Evolutionary conservation across 2,329 filamentous ascomycete genomes (phyloP), one percentile per base, ranked within the genome.

Genomic region (Colletotrichum nymphaeae): DNA sequence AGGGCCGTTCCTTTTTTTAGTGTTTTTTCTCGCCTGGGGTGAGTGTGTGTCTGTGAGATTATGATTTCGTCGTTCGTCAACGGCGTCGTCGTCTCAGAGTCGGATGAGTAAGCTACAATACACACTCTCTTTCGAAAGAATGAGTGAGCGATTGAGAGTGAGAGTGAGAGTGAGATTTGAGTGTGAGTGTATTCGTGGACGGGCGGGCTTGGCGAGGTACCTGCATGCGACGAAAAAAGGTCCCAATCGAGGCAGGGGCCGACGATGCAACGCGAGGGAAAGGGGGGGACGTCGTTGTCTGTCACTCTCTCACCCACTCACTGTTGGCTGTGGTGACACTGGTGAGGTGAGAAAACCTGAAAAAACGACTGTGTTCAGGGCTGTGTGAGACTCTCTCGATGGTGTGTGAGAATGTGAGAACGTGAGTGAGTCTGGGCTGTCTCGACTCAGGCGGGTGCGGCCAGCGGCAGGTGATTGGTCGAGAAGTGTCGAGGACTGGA

Each of bases 381-480:
- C 37, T 42, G 37, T 42, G 37, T 42, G 37, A 42, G 37, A 42
- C 37, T 42, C 5, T 16, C 16, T 42, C 6, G 6, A 42, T 35
- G 32, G 32, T 5, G 16, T 42, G 37, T 42, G 37, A 42, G 37
- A 42, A 42, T 19, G 37, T 19, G 37, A 42, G 37, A 42, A 42
- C 16, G 37, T 42, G 37, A 42, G 37, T 42, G 37, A 42, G 37
- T 19, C 24, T 26, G 56, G 64, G 8, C 32, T 35, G 65, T 59
- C 59, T 69, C 69, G 69, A 72, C 66, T 60, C 66, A 32, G 42
- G 24, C 32, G 19, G 49, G 30, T 26, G 46, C 63, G 12, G 32
- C 28, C 30, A 26, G 55, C 7, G 16, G 24, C 12, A 14, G 59
- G 28, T 69, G 70, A 73, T 73, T 73, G 70, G 70, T 12, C 30